phyloP scores from a whole-genome alignment of 2,329 filamentous ascomycete species.

The Fusarium mundagurra region DNA sequence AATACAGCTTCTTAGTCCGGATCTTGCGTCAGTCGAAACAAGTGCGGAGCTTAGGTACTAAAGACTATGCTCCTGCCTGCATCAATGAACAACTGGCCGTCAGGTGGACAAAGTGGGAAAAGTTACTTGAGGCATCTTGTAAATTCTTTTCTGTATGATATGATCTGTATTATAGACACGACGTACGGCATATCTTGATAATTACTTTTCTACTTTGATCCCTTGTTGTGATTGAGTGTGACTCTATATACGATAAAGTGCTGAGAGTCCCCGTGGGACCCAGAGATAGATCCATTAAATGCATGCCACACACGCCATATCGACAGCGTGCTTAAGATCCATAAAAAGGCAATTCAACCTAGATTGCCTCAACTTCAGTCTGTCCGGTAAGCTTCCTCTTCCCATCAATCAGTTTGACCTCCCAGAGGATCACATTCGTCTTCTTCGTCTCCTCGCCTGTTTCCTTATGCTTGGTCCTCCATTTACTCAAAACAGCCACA shows the following conservation, averaged over 20 bases:
- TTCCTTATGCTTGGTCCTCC: background rate
- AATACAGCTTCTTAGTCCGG: fast-evolving
- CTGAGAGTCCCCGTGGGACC: fast-evolving
- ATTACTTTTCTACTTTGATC: too few species aligned
- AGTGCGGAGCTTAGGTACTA: background rate
- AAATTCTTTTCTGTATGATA: background rate
- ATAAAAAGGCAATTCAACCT: fast-evolving
- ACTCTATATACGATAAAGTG: background rate
- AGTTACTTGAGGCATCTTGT: too few species aligned
- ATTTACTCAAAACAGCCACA: background rate
- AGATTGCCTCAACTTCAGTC: background rate
- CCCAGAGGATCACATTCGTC: background rate
- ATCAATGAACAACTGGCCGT: fast-evolving
- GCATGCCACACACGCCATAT: fast-evolving
- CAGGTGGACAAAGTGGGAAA: too few species aligned
- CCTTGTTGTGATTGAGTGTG: background rate
- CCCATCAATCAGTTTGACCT: background rate
- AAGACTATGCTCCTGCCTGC: background rate
- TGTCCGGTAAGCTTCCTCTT: background rate
- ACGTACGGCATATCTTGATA: too few species aligned
- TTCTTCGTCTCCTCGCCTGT: background rate
- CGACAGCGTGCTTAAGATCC: fast-evolving
- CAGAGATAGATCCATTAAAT: background rate
- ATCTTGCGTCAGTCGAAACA: background rate
- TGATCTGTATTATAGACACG: background rate